Evolutionary conservation across 2,329 filamentous ascomycete genomes (phyloP), one percentile per base, ranked within the genome.

Genomic region (Pseudogymnoascus sp.): DNA sequence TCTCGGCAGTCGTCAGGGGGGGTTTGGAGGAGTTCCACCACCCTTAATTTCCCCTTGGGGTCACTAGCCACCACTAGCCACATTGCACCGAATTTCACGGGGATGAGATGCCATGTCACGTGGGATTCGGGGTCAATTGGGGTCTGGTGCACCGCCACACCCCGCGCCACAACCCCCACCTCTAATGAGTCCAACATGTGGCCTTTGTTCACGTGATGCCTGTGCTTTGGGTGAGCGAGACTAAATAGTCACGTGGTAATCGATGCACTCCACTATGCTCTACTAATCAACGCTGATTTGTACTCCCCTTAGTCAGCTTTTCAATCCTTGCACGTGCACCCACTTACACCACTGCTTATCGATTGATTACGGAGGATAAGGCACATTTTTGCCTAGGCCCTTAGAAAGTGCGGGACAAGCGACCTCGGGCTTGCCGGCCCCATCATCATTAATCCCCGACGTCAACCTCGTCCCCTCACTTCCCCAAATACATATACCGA

Each of bases 361-460:
- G 46, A 56, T 56, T 56, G 50, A 56, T 56, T 56, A 56, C 50
- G n/a, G 28, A 33, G 46, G 50, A 56, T 56, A 56, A 56, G 50
- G 26, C 50, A 53, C 26, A 33, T 10, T 56, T 46, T 56, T 56
- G 50, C 50, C 50, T 56, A 56, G 50, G 50, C 50, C 46, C 26
- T 56, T 56, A 56, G 50, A 56, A 56, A 56, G 50, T 56, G 59
- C 33, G 59, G 59, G 59, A 60, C 59, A 60, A 60, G 59, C 59
- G 59, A 60, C 59, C 59, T 60, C 59, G 59, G 59, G 33, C 59
- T 56, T 56, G 37, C 33, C 59, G 59, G 59, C 59, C 59, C 33
- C 37, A 38, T 38, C 56, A 60, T 60, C 31, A 60, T n/a, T 40
- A 37, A 53, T 60, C 37, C 16, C 56, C 33, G 56, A 60, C 56